A percentile compares a stretch with the other conserved stretches of the same genome.
phyloP scores from a whole-genome alignment of 805 yeast species.

The Kluyveromyces nonfermentans region DNA sequence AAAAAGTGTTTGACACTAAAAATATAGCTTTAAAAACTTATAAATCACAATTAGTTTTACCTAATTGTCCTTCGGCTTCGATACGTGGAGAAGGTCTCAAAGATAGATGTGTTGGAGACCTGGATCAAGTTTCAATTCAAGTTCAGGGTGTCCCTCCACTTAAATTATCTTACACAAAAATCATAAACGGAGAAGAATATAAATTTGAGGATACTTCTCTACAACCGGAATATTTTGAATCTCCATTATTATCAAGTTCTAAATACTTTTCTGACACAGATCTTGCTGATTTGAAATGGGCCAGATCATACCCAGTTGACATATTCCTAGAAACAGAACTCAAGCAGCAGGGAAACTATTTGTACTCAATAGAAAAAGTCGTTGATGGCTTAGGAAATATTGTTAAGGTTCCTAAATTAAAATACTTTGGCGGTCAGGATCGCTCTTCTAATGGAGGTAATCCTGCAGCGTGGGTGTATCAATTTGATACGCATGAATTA shows the following conservation, averaged over 20 bases:
- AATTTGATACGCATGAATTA: slow-evolving; percentile 44
- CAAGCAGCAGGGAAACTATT: slow-evolving; percentile 41
- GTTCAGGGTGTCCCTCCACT: slow-evolving; percentile 76
- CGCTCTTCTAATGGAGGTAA: not conserved
- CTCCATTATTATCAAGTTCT: slow-evolving; percentile 37
- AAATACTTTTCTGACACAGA: slow-evolving; percentile 26
- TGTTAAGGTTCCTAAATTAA: slow-evolving; percentile 32
- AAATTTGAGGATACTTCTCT: slow-evolving; percentile 34
- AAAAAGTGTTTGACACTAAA: slow-evolving; percentile 57
- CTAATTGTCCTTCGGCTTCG: slow-evolving; percentile 69
- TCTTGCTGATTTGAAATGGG: slow-evolving; percentile 34
- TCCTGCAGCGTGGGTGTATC: slow-evolving; percentile 33
- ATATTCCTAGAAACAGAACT: slow-evolving; percentile 37
- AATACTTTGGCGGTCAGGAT: not conserved
- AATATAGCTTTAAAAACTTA: slow-evolving; percentile 51
- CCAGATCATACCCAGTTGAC: slow-evolving; percentile 34
- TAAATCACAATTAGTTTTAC: slow-evolving; percentile 54
- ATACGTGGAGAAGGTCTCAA: slow-evolving; percentile 33
- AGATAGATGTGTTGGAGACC: slow-evolving; percentile 57
- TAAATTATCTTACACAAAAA: slow-evolving; percentile 45
- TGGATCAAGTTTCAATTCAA: slow-evolving; percentile 43
- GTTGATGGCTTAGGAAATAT: slow-evolving; percentile 61
- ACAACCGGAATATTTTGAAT: slow-evolving; percentile 42
- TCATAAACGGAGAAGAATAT: slow-evolving; percentile 28
- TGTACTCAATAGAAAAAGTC: slow-evolving; percentile 47